Evolutionary conservation across 2,329 filamentous ascomycete genomes (phyloP), one percentile per base, ranked within the genome.

Genomic region (Colletotrichum destructivum): DNA sequence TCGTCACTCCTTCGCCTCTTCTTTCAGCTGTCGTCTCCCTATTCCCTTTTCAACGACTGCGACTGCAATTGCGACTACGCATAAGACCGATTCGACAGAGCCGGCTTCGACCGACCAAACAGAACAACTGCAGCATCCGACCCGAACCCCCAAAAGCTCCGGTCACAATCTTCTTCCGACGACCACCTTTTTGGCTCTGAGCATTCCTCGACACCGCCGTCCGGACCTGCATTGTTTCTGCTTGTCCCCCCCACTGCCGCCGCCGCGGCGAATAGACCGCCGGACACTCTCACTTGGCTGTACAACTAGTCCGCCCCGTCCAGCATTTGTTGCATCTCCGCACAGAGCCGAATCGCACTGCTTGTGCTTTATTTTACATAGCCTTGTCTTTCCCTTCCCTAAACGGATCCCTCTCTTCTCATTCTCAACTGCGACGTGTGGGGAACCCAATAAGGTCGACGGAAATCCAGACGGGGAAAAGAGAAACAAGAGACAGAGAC

Each of bases 1-100:
- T 60, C 65, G 65, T 69, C 65, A 69, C 59, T 38, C 65, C 52
- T 31, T 71, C 40, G 69, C 69, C 69, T 71, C 69, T 71, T 69
- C 63, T 64, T 71, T 71, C 65, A 71, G 69, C 69, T 71, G 69
- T 63, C 57, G 38, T 47, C 65, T 69, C 55, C 52, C 31, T 46
- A 9, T 18, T n/a, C 46, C 52, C 51, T 7, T n/a, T 18, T n/a
- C 8, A 31, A 8, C 31, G 7, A 31, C 31, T 31, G 6, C n/a
- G 7, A 31, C 31, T 31, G 31, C 38, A 26, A 26, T 64, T 38
- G 46, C 69, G 57, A 68, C 69, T 16, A 8, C 31, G 31, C 6
- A 56, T n/a, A 40, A 42, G 54, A 40, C 59, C 23, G 60, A 40
- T 26, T 18, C 26, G 46, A 62, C 31, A 26, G 15, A 40, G 13